Evolutionary conservation across 306 rosid species (phyloP), one percentile per base, ranked within the genome.

Genomic region (Erythrophleum fordii): DNA sequence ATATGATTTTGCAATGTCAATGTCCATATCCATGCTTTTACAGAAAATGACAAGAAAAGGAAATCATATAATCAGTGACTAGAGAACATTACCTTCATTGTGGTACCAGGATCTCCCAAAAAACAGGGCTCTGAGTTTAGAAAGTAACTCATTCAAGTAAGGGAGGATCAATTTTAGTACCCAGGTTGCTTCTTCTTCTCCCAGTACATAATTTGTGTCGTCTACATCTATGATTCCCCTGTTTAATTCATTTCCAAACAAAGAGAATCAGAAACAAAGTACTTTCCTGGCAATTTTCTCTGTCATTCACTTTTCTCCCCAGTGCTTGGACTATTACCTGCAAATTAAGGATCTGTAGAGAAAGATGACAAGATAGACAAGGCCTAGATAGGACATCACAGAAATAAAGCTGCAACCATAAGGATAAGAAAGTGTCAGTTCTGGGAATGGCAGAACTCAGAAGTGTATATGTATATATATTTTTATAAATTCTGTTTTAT

Each of bases 131-230:
- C 87, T 94, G 45, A 92, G 84, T 90, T 90, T 92, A 72, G 86
- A 80, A 28, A 91, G 78, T 10, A 87, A 87, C 85, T 94, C 93
- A 81, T 94, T 94, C 41, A 92, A 75, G 86, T 83, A 92, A 62
- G 98, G 98, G 14, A 92, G 93, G 12, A 92, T 61, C 75, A 90
- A 80, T 85, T 79, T 90, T 9, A 90, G 78, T 55, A 94, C 81
- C 97, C 98, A 93, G 37, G 84, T 83, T 89, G 97, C 90, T 84
- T 94, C 97, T 85, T 87, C 89, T 83, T 92, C 98, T 55, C 97
- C 93, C 51, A 94, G 37, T 29, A 87, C 89, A 81, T 83, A 88
- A 29, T 75, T 81, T 86, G 81, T 81, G 59, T 87, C 88, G 35
- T 89, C 90, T 29, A 76, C 75, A 6, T 85, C 87, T 51, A 88